Evolutionary conservation across 2,329 filamentous ascomycete genomes (phyloP), one percentile per base, ranked within the genome.

Genomic region (Orbilia brochopaga): DNA sequence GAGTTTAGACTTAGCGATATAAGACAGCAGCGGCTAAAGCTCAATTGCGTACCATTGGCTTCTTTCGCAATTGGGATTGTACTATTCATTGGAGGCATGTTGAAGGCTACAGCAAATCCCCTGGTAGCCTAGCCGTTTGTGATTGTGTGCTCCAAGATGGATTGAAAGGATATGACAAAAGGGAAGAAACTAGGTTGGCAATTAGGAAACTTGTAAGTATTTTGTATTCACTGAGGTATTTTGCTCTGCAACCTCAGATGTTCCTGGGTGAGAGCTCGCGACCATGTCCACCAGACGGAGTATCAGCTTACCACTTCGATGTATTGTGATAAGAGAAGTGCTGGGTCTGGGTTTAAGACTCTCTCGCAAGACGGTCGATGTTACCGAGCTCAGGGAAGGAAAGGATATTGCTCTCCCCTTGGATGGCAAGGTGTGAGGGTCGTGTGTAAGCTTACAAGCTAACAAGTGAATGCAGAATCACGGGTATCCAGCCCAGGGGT

Each of bases 71-170:
- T 56, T 42, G 60, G 67, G 56, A 65, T 61, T 56, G 60, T 61
- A 54, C 15, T 42, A 42, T 60, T 72, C 67, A 72, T 72, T 21
- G 67, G 67, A 58, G 67, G 67, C 67, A 72, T 72, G 44, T 61
- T 64, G 67, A 53, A 65, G 67, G 67, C 67, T 72, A 72, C 60
- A 65, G 48, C 59, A 70, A 70, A 63, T 64, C 60, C 67, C 60
- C 60, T 65, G 17, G 60, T 57, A 72, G 67, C 67, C 67, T 59
- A 65, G 67, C 67, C 67, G 51, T 65, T 50, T 72, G 50, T 56
- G 40, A 54, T 55, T 56, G 42, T 46, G 15, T 23, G 59, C 55
- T 72, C 64, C 67, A 72, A 72, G 62, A 65, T 24, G 15, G 40
- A 27, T 35, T 21, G 13, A 35, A 51, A 23, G 40, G 42, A 15